A percentile compares a stretch with the other conserved stretches of the same genome.
These are phyloP conservation scores for Turritis glabra DNA, from an alignment of 345 rosid species.

Conservation along the genomic window DNA sequence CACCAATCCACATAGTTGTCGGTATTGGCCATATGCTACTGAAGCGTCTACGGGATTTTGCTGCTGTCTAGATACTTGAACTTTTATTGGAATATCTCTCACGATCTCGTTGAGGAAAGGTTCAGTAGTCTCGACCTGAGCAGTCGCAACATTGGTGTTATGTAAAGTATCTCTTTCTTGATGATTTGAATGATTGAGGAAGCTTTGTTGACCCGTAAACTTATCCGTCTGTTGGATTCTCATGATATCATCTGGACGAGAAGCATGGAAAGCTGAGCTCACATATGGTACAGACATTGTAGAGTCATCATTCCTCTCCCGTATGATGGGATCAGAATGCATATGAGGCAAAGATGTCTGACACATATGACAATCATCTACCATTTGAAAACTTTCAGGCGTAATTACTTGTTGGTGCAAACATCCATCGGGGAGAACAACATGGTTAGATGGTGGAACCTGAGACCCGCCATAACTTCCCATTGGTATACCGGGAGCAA, in stretches of 20 bases:
- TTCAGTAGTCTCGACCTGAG: background rate
- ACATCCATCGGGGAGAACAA: background rate
- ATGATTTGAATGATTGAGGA: background rate
- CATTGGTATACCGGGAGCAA: background rate
- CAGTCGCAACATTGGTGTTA: background rate
- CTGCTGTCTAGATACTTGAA: background rate
- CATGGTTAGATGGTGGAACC: background rate
- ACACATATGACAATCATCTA: background rate
- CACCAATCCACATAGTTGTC: background rate
- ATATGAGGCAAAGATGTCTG: slow-evolving; percentile 3
- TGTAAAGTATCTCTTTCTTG: slow-evolving; percentile 2
- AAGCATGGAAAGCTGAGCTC: background rate
- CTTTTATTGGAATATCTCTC: background rate
- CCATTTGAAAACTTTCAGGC: background rate
- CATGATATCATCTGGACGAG: background rate
- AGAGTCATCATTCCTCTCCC: background rate
- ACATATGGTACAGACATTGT: background rate
- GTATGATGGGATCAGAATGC: background rate
- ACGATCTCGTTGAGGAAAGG: background rate
- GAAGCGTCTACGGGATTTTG: background rate
- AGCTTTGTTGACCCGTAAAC: background rate
- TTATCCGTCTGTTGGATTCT: background rate
- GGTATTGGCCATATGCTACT: background rate
- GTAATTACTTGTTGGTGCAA: background rate
- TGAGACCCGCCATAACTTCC: background rate